Evolutionary conservation across 2,329 filamentous ascomycete genomes (phyloP).

Genomic region (Thermochaetoides dissita): DNA sequence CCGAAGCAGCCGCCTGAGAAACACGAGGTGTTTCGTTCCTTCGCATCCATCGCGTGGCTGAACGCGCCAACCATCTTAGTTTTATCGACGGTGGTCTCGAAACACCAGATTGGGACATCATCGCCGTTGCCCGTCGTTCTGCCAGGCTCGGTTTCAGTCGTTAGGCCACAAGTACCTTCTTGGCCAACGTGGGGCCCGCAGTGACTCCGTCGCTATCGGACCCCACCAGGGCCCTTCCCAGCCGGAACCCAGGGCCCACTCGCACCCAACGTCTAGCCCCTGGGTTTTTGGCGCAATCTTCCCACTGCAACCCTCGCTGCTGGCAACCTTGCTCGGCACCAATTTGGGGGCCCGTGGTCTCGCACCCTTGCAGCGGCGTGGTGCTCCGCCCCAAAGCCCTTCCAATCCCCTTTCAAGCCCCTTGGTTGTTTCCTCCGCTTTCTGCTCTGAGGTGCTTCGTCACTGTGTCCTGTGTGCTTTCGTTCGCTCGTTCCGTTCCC

Average conservation of each 20-base stretch:
- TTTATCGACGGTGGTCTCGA: neutral
- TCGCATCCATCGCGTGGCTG: too few relatives aligned
- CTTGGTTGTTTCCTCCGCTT: slow-evolving; percentile 11
- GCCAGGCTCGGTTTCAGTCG: slow-evolving; percentile 3
- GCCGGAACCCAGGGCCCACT: slow-evolving; percentile 3
- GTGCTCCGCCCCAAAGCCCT: slow-evolving; percentile 14
- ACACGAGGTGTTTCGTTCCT: too few relatives aligned
- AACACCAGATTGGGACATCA: neutral
- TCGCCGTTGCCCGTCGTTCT: neutral
- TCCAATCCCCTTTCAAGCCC: slow-evolving; percentile 12
- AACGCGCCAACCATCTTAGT: too few relatives aligned
- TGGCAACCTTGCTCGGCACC: neutral
- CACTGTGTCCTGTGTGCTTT: slow-evolving; percentile 4
- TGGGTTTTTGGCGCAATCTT: slow-evolving; percentile 11
- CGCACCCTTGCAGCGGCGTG: slow-evolving; percentile 13
- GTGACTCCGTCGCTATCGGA: slow-evolving; percentile 1
- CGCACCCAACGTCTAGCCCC: too few relatives aligned
- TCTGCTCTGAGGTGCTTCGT: neutral
- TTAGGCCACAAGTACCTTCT: slow-evolving; percentile 1
- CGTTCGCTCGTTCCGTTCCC: slow-evolving; percentile 11
- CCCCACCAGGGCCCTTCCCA: slow-evolving; percentile 2
- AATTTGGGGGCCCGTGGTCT: slow-evolving; percentile 4
- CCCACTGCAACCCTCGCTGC: slow-evolving; percentile 11
- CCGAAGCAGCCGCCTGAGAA: too few relatives aligned
- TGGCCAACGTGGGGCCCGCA: neutral